A percentile compares a stretch with the other conserved stretches of the same genome.
Evolutionary conservation across 306 rosid genomes (phyloP).

Genomic region (Pterocarpus macrocarpus): DNA sequence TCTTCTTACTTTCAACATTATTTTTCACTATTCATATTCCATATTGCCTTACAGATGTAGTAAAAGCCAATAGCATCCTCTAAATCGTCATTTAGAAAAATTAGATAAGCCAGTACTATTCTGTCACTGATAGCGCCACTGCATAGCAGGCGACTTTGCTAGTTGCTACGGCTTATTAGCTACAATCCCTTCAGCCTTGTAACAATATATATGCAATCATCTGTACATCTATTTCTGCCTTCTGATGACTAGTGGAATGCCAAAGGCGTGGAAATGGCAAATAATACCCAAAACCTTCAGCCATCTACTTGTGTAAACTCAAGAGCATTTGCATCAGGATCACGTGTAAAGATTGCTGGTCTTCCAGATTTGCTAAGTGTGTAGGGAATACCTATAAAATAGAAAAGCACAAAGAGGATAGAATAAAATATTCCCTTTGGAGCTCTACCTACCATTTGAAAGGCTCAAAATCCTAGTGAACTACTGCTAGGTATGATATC

Average conservation of each 20-base stretch:
- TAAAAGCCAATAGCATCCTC: conserved; percentile 34
- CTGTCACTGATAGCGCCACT: conserved; percentile 25
- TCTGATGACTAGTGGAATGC: conserved; percentile 11
- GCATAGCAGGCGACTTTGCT: conserved; percentile 31
- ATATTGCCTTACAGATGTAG: background rate
- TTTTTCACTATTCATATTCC: conserved; percentile 12
- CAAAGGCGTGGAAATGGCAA: conserved; percentile 18
- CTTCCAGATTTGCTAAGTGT: conserved; percentile 96
- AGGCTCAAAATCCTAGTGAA: conserved; percentile 11
- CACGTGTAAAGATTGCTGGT: conserved; percentile 94
- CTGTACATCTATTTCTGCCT: conserved; percentile 41
- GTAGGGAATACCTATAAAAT: conserved; percentile 74
- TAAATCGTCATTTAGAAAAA: background rate
- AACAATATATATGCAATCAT: conserved; percentile 28
- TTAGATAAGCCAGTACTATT: background rate
- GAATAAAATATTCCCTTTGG: background rate
- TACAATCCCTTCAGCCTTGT: conserved; percentile 26
- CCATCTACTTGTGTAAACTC: conserved; percentile 88
- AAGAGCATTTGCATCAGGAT: conserved; percentile 92
- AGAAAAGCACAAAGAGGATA: conserved; percentile 24
- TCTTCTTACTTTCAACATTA: conserved; percentile 18
- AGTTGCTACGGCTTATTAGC: background rate
- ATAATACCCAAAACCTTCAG: conserved; percentile 44
- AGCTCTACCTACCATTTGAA: background rate
- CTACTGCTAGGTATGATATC: background rate